Evolutionary conservation across 352 stramenopile species (phyloP), one percentile per base, ranked within the genome.

Genomic region (Phytophthora rubi): DNA sequence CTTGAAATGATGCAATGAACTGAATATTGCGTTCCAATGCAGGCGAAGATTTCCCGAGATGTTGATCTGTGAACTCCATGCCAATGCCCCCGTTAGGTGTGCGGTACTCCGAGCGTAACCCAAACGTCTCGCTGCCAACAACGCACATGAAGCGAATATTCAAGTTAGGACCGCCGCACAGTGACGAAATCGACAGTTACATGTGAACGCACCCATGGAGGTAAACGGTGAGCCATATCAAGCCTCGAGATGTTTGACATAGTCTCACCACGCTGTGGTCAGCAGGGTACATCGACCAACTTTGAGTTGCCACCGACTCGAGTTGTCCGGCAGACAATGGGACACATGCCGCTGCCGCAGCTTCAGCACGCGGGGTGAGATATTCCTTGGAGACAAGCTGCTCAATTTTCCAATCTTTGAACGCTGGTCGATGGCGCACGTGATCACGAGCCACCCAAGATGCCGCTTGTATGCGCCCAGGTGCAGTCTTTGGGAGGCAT

Each of bases 251-350:
- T 0, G 75, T 88, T 35, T 89, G 79, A 33, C 76, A 79, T 16
- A 93, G 37, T 10, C 74, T 71, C 4, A 93, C 67, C 30, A 93
- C 63, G 32, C 81, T 91, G 48, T 93, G 87, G 53, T 95, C 86
- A 4, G 83, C 82, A 35, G 87, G 86, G 55, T 83, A 93, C 44
- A 90, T 75, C 42, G 80, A 70, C 33, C 70, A 85, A 21, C 64
- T 83, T 52, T 88, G 79, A 44, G 85, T 80, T 3, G 73, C 61
- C 2, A 94, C 61, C 13, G 71, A 58, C 12, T 62, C 58, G 5
- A 94, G 73, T 28, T 92, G 73, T 3, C 68, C 73, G 16, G 80
- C 65, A 3, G 84, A 92, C 23, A 94, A 63, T 16, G 81, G 71
- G 8, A 94, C 73, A 33, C 76, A 89, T 1, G 80, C 73, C 6